Base-by-base conservation (phyloP, 768 basidiomycete genomes). In the Suillus placidus region DNA sequence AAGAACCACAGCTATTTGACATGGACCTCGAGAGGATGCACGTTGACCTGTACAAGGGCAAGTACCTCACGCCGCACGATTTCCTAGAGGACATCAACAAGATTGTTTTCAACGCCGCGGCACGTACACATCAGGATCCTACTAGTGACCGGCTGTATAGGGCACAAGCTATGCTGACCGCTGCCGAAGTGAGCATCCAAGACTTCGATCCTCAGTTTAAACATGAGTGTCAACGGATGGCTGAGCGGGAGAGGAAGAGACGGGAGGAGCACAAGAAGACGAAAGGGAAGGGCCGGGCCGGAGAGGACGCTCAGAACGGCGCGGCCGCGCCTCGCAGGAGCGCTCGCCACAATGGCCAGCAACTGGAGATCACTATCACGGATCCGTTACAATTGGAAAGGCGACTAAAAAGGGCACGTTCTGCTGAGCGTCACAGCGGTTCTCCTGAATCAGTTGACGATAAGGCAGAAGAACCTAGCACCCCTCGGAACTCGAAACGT, bases 21-120 rank as follows among this genome's bases (percentile, higher is more conserved):
- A 90, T 98, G 84, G 95, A 98, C 75, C 82, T 99, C 43, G 97
- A 99, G 71, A 87, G 85, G 68, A 94, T 99, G 87, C 92, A 96
- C 70, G 80, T 83, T 30, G 88, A 93, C 63, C 82, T 99, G 26
- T 94, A 93, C 81, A 89, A 87, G 73, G 88, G 88, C 47, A 87
- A 88, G 47, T 99, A 99, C 74, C 86, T 94, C 35, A 94, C 94
- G 0, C 92, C 94, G 0, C 87, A 89, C 64, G 90, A 93, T 63
- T 97, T 99, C 81, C 84, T 98, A 9, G 86, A 89, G 55, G 92
- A 94, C 69, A 83, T 95, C 63, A 83, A 84, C 65, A 91, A 89
- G 78, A 93, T 94, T 68, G 88, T 93, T 23, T 87, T 92, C 71
- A 92, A 93, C 64, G 88, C 90, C 0, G 76, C 83, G 30, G 80